Percentiles rank a stretch among this genome's conserved stretches.
These are phyloP conservation scores for Fusarium poae DNA, from an alignment of 2,329 filamentous ascomycete genomes.

Conservation along the genomic window DNA sequence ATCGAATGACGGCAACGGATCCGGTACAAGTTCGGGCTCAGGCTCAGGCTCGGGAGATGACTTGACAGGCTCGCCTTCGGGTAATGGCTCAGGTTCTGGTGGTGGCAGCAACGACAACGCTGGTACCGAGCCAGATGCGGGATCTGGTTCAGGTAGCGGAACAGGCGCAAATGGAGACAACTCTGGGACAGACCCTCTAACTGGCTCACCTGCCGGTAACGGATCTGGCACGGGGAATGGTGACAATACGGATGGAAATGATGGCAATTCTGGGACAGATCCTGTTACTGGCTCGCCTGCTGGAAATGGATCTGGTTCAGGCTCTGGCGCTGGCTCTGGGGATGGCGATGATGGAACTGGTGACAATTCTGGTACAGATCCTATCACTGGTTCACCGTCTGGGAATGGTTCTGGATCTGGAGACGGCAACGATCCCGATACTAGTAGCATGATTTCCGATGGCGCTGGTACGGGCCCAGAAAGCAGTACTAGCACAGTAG, in stretches of 20 bases:
- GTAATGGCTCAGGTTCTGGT: neutral
- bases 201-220: neutral
- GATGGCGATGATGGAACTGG: neutral
- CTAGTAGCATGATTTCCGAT: neutral
- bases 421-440: neutral
- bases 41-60: neutral
- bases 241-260: neutral
- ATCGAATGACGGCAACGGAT: neutral
- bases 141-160: neutral
- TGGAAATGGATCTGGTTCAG: neutral
- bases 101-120: neutral
- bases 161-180: neutral
- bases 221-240: neutral
- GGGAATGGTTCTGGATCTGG: neutral
- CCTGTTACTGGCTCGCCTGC: neutral
- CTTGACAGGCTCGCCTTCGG: neutral
- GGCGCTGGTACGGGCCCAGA: neutral
- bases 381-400: neutral
- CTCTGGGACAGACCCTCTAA: neutral
- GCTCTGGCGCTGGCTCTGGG: neutral
- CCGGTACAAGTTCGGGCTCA: neutral
- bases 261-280: neutral
- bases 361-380: neutral
- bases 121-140: neutral
- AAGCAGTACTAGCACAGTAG: neutral